Conservation (phyloP, 352 stramenopile genomes). For the Globisporangium orthogonon region DNA sequence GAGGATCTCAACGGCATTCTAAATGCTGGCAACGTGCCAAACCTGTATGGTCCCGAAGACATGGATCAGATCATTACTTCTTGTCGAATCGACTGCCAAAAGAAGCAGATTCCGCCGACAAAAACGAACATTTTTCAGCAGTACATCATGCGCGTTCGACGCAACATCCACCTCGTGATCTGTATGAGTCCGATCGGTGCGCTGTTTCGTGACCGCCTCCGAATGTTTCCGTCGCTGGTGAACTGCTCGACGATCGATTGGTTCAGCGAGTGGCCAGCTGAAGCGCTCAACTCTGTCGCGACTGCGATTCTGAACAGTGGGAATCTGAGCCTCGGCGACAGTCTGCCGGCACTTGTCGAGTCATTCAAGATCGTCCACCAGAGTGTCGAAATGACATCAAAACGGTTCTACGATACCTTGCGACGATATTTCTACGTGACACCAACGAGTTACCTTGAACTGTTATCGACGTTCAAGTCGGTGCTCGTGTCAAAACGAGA, state of each 20-base stretch:
- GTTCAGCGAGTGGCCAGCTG: slow-evolving; percentile 86
- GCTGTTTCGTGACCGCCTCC: slow-evolving; percentile 72
- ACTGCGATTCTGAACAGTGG: slow-evolving; percentile 81
- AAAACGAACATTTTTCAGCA: slow-evolving; percentile 95
- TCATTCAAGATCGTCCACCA: slow-evolving; percentile 89
- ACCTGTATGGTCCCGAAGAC: slow-evolving; percentile 90
- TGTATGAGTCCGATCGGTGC: slow-evolving; percentile 82
- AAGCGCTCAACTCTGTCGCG: slow-evolving; percentile 78
- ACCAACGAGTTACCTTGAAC: slow-evolving; percentile 89
- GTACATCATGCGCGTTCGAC: slow-evolving; percentile 89
- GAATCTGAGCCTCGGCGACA: slow-evolving; percentile 56
- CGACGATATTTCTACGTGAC: slow-evolving; percentile 92
- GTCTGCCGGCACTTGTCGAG: slow-evolving; percentile 55
- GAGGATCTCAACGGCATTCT: slow-evolving; percentile 94
- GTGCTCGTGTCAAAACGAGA: slow-evolving; percentile 87
- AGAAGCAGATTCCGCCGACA: slow-evolving; percentile 86
- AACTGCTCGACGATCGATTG: slow-evolving; percentile 88
- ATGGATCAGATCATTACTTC: slow-evolving; percentile 89
- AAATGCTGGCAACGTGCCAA: slow-evolving; percentile 94
- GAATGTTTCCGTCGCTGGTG: slow-evolving; percentile 86
- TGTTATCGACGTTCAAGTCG: slow-evolving; percentile 89
- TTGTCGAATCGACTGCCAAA: slow-evolving; percentile 90
- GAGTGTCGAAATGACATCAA: slow-evolving; percentile 79
- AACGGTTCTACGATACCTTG: slow-evolving; percentile 84
- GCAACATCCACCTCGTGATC: slow-evolving; percentile 90